Conservation (phyloP, 2,329 filamentous ascomycete genomes). For the Penicillium sp. region DNA sequence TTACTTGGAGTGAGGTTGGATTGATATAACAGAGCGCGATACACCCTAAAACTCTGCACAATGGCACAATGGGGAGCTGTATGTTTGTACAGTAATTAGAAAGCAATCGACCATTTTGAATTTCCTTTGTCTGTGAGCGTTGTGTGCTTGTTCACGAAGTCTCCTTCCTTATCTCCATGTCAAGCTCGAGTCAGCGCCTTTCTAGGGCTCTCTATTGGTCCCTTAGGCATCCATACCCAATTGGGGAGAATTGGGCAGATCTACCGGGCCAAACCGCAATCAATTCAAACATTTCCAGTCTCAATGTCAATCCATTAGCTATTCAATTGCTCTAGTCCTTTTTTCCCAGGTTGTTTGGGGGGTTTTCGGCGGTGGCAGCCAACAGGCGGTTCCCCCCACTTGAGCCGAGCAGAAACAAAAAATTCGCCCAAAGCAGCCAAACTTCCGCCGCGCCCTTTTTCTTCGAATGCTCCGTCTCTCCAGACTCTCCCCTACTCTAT, state of each 20-base stretch:
- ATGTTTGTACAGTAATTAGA: conserved; percentile 44
- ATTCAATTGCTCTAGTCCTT: neutral
- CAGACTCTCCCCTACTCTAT: conserved; percentile 20
- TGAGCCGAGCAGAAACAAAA: conserved; percentile 13
- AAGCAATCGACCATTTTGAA: conserved; percentile 32
- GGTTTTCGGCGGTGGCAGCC: conserved; percentile 9
- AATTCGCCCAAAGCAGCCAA: conserved; percentile 25
- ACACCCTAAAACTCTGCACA: conserved; percentile 13
- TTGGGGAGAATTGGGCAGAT: neutral
- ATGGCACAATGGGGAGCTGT: conserved; percentile 19
- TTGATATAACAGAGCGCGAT: conserved; percentile 18
- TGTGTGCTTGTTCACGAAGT: neutral
- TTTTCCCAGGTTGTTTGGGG: neutral
- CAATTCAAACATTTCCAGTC: neutral
- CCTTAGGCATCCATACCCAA: neutral
- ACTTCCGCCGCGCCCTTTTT: conserved; percentile 27
- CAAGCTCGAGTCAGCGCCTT: conserved; percentile 15
- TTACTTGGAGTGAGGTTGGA: conserved; percentile 9
- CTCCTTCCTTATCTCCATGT: neutral
- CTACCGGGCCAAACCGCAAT: neutral
- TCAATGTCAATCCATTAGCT: neutral
- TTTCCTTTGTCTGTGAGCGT: conserved; percentile 13
- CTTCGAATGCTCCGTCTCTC: conserved; percentile 22
- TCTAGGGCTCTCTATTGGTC: conserved; percentile 10
- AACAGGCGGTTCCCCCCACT: conserved; percentile 19